Evolutionary conservation across 257 asterid genomes (phyloP).

Genomic region (Ehretia macrophylla): DNA sequence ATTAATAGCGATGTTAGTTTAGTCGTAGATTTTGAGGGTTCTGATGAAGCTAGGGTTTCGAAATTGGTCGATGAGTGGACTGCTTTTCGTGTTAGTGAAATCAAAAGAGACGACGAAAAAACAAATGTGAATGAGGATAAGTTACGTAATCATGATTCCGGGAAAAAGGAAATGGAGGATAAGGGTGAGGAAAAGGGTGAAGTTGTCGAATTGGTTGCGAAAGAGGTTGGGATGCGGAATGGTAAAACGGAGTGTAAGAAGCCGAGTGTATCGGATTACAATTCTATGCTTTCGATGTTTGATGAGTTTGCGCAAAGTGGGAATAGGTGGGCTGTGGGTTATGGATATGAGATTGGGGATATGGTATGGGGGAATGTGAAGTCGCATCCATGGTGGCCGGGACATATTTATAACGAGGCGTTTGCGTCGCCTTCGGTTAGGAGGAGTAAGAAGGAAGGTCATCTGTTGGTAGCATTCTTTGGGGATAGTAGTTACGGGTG

Average conservation of each 20-base stretch:
- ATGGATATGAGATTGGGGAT: conserved; percentile 75
- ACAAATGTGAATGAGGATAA: not conserved
- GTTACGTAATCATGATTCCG: not conserved
- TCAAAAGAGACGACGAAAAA: conserved; percentile 11
- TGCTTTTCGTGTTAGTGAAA: conserved; percentile 19
- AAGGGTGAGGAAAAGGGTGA: not conserved
- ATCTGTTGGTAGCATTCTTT: conserved; percentile 85
- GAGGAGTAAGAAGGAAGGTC: conserved; percentile 67
- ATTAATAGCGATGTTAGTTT: conserved; percentile 14
- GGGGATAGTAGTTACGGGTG: conserved; percentile 97
- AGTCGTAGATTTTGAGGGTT: conserved; percentile 12
- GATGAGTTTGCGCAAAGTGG: conserved; percentile 55
- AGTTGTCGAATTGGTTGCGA: not conserved
- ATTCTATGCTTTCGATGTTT: conserved; percentile 55
- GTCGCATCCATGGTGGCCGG: conserved; percentile 99
- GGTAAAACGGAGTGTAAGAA: conserved; percentile 7
- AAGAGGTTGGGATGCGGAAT: not conserved
- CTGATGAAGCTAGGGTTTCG: conserved; percentile 23
- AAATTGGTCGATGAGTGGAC: conserved; percentile 10
- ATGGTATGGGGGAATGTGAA: conserved; percentile 99
- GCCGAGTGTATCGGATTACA: conserved; percentile 25
- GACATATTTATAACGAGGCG: conserved; percentile 66
- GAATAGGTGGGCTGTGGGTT: conserved; percentile 43
- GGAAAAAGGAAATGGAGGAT: not conserved
- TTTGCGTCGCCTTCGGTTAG: conserved; percentile 67